A percentile compares a stretch with the other conserved stretches of the same genome.
These are phyloP conservation scores for Colletotrichum liriopes DNA, from an alignment of 2,329 filamentous ascomycete species.

Conservation along the genomic window DNA sequence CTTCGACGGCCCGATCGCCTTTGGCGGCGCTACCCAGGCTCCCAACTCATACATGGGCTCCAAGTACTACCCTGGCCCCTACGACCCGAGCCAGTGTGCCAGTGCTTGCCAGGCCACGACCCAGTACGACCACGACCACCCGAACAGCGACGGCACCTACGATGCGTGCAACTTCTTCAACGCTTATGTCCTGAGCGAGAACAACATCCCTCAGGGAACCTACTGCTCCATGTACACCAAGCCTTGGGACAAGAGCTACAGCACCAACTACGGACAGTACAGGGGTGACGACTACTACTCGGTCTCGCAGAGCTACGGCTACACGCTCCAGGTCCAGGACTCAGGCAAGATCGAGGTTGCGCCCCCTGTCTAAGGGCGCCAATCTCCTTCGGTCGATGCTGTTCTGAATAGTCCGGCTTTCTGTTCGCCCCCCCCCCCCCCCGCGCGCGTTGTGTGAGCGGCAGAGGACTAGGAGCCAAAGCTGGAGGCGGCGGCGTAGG, in stretches of 20 bases:
- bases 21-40: constrained; percentile 27
- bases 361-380: not conserved
- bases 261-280: constrained; percentile 39
- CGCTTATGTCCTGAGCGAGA: constrained; percentile 28
- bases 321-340: constrained; percentile 9
- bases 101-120: constrained; percentile 28
- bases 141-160: constrained; percentile 26
- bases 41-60: constrained; percentile 23
- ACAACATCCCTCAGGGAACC: constrained; percentile 20
- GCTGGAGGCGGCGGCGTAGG: not conserved
- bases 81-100: constrained; percentile 26
- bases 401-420: not conserved
- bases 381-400: not conserved
- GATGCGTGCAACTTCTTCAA: constrained; percentile 40
- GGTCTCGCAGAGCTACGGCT: constrained; percentile 35
- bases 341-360: not conserved
- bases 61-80: constrained; percentile 23
- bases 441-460: not conserved
- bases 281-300: constrained; percentile 27
- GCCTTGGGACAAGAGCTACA: constrained; percentile 29
- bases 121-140: constrained; percentile 26
- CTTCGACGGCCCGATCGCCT: not conserved
- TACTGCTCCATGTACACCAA: constrained; percentile 37
- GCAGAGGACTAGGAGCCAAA: too few species aligned
- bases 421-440: too few species aligned